phyloP scores from a whole-genome alignment of 2,329 filamentous ascomycete genomes.

The Thyridium curvatum region DNA sequence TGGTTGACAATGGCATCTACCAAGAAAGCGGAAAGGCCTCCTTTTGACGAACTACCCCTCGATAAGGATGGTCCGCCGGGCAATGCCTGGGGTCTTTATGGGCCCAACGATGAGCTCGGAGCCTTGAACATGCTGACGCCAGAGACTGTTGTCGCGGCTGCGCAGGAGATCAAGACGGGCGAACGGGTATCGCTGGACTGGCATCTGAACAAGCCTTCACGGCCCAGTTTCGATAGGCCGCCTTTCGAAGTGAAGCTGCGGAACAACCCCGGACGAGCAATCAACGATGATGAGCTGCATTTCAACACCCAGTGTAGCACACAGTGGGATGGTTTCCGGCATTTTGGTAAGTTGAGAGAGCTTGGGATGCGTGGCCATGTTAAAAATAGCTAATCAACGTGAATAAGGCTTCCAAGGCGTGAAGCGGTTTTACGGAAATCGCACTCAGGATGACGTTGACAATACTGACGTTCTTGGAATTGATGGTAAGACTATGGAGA shows the following conservation, averaged over 20 bases:
- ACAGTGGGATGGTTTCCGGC: slow-evolving; percentile 31
- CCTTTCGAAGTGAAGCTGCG: slow-evolving; percentile 6
- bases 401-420: slow-evolving; percentile 30
- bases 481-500: slow-evolving; percentile 20
- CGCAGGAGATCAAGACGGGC: slow-evolving; percentile 31
- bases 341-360: too few relatives aligned
- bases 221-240: slow-evolving; percentile 6
- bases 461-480: slow-evolving; percentile 30
- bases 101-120: slow-evolving; percentile 34
- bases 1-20: too few relatives aligned
- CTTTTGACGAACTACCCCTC: slow-evolving; percentile 12
- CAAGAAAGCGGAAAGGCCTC: too few relatives aligned
- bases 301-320: slow-evolving; percentile 27
- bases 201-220: slow-evolving; percentile 3
- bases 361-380: too few relatives aligned
- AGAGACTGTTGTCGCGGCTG: slow-evolving; percentile 6
- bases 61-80: slow-evolving; percentile 12
- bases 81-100: slow-evolving; percentile 40
- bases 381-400: slow-evolving; percentile 3
- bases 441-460: slow-evolving; percentile 29
- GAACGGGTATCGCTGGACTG: slow-evolving; percentile 26
- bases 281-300: slow-evolving; percentile 28
- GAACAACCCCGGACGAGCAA: slow-evolving; percentile 2
- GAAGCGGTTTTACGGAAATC: slow-evolving; percentile 32
- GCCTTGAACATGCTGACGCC: slow-evolving; percentile 15